phyloP scores from a whole-genome alignment of 768 basidiomycete genomes.

The Daedaleopsis nitida region DNA sequence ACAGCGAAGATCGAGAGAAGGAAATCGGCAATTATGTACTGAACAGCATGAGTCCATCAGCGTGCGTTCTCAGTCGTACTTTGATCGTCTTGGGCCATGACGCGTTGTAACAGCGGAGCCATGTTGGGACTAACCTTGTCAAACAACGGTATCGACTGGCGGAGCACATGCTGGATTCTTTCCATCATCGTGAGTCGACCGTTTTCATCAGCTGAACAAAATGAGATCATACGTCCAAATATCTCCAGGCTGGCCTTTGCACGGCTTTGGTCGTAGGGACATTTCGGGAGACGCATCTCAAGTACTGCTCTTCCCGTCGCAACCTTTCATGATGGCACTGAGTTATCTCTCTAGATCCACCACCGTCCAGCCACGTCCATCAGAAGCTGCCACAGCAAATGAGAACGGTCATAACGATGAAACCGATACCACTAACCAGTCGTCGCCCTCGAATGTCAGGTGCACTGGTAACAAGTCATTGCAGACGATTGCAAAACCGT shows the following conservation, averaged over 20 bases:
- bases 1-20: slow-evolving; percentile 60
- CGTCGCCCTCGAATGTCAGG: slow-evolving; percentile 42
- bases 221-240: no score
- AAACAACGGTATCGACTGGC: slow-evolving; percentile 47
- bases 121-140: slow-evolving; percentile 35
- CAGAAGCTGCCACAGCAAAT: no score
- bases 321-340: no score
- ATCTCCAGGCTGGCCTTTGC: slow-evolving; percentile 40
- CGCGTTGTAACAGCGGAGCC: slow-evolving; percentile 16
- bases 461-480: slow-evolving; percentile 43
- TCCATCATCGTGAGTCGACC: slow-evolving; percentile 43
- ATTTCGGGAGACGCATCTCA: slow-evolving; percentile 55
- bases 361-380: no score
- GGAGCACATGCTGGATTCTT: slow-evolving; percentile 67
- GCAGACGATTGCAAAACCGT: slow-evolving; percentile 55
- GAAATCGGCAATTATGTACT: slow-evolving; percentile 55
- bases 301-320: neutral
- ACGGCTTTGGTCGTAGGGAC: slow-evolving; percentile 52
- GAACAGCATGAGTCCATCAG: slow-evolving; percentile 57
- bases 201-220: no score
- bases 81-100: neutral
- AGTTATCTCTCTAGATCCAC: no score
- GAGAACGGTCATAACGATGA: slow-evolving; percentile 22
- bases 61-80: slow-evolving; percentile 7
- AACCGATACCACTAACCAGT: slow-evolving; percentile 46